Conservation (phyloP, 2,329 filamentous ascomycete genomes). For the Fonsecaea erecta region DNA sequence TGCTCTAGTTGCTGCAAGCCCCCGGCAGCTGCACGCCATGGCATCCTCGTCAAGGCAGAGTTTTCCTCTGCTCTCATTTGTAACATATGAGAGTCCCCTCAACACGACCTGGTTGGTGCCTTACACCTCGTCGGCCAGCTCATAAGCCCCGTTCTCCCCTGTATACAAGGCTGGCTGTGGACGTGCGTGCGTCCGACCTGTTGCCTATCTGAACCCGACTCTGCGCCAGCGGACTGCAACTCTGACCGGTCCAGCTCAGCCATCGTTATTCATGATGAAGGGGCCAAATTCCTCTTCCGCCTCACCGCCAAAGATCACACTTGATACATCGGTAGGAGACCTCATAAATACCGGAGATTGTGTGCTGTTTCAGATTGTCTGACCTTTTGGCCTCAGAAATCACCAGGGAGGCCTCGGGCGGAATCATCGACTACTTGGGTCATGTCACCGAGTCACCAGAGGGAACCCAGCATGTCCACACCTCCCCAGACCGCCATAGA, state of each 20-base stretch:
- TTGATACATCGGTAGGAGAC: constrained; percentile 37
- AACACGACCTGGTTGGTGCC: not conserved
- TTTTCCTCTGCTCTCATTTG: constrained; percentile 7
- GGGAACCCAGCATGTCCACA: constrained; percentile 33
- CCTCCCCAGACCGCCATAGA: constrained; percentile 33
- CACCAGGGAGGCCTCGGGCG: constrained; percentile 21
- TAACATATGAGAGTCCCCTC: constrained; percentile 1
- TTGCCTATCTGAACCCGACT: constrained; percentile 1
- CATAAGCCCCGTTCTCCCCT: not conserved
- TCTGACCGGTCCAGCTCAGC: constrained; percentile 8
- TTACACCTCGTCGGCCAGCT: not conserved
- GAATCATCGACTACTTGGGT: constrained; percentile 19
- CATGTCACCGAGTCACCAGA: constrained; percentile 22
- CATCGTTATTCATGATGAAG: constrained; percentile 26
- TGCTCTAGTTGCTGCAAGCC: not conserved
- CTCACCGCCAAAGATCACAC: constrained; percentile 31
- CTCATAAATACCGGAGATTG: not conserved
- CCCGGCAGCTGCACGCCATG: not conserved
- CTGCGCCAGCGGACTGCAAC: not conserved
- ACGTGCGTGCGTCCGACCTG: not conserved
- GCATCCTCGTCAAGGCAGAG: constrained; percentile 1
- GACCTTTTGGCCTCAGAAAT: constrained; percentile 23
- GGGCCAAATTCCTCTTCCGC: constrained; percentile 20
- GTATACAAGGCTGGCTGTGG: constrained; percentile 9
- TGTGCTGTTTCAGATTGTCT: constrained; percentile 21